phyloP scores from a whole-genome alignment of 345 rosid species.

The Salix suchowensis region DNA sequence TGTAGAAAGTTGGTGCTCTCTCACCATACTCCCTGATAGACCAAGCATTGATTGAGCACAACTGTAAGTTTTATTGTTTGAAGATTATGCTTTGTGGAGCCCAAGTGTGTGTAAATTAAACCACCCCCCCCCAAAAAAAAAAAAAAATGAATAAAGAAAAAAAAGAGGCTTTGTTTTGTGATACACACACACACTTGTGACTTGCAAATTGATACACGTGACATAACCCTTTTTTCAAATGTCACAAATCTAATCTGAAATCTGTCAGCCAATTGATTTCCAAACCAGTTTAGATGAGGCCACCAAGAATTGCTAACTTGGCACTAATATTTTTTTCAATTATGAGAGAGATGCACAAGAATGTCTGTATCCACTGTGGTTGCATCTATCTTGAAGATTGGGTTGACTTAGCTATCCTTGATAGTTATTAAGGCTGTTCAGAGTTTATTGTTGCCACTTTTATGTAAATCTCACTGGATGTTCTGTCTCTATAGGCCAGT shows the following conservation, averaged over 20 bases:
- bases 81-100: no score
- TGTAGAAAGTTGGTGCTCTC: no score
- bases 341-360: neutral
- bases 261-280: neutral
- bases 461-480: neutral
- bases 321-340: neutral
- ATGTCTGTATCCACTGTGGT: neutral
- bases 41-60: no score
- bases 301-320: neutral
- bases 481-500: slow-evolving; percentile 51
- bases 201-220: neutral
- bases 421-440: neutral
- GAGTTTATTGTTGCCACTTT: neutral
- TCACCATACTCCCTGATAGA: no score
- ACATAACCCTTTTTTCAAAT: neutral
- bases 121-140: no score
- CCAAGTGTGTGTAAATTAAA: no score
- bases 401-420: neutral
- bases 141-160: no score
- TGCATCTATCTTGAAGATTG: no score
- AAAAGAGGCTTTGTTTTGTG: no score
- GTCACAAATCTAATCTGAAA: neutral
- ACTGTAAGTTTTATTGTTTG: no score
- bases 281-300: neutral
- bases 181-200: neutral